A percentile compares a stretch with the other conserved stretches of the same genome.
phyloP scores from a whole-genome alignment of 257 asterid genomes.

The Ligustrum vulgare region DNA sequence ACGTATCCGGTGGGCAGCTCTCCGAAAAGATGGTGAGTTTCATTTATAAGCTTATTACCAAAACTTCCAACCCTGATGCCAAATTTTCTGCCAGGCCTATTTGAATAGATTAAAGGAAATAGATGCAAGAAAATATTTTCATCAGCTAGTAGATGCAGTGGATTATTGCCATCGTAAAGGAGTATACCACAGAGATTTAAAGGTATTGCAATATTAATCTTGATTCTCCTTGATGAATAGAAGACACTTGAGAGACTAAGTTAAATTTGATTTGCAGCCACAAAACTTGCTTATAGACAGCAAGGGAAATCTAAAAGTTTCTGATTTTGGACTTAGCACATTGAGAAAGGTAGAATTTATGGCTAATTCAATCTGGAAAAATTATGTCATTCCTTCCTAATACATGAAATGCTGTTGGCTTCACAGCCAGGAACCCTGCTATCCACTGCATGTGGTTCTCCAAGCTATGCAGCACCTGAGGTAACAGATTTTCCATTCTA shows the following conservation, averaged over 20 bases:
- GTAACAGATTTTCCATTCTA: slow-evolving; percentile 12
- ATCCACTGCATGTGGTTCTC: slow-evolving; percentile 37
- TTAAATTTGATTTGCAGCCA: slow-evolving; percentile 27
- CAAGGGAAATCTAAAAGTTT: slow-evolving; percentile 31
- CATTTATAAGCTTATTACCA: not conserved
- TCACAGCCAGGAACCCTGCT: slow-evolving; percentile 28
- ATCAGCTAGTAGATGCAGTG: slow-evolving; percentile 35
- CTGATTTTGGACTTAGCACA: slow-evolving; percentile 39
- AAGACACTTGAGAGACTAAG: not conserved
- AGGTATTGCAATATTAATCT: slow-evolving; percentile 11
- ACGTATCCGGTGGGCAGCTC: slow-evolving; percentile 31
- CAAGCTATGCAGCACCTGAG: slow-evolving; percentile 39
- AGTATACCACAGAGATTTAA: slow-evolving; percentile 39
- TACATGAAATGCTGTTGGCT: not conserved
- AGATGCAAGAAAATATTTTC: slow-evolving; percentile 33
- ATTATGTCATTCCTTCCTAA: not conserved
- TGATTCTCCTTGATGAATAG: not conserved
- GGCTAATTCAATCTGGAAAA: not conserved
- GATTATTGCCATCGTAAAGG: slow-evolving; percentile 34
- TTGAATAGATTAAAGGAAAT: slow-evolving; percentile 16
- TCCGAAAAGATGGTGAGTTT: slow-evolving; percentile 30
- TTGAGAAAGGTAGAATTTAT: slow-evolving; percentile 16
- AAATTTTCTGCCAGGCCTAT: slow-evolving; percentile 13
- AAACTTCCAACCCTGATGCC: not conserved
- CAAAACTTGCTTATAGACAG: slow-evolving; percentile 34